Evolutionary conservation across 306 rosid genomes (phyloP), one percentile per base, ranked within the genome.

Genomic region (Ochetophila trinervis): DNA sequence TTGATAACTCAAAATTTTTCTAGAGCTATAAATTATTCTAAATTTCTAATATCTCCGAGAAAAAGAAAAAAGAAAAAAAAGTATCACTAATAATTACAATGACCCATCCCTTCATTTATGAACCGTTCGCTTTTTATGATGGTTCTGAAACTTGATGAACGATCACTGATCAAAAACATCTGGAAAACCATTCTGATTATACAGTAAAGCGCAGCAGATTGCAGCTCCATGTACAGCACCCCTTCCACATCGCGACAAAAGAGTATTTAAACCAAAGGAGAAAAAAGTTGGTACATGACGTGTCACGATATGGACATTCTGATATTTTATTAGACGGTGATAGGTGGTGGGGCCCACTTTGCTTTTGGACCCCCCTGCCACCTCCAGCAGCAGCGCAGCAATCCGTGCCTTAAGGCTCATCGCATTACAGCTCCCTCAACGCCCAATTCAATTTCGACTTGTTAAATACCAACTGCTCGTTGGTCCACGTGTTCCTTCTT

Each of bases 401-500:
- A 58, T 63, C 65, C 40, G 72, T 57, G 76, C 59, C 66, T 48
- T 50, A 22, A 27, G 30, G 30, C n/a, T 34, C 36, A 32, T 20
- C 27, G 49, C 27, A 11, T 17, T 6, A 2, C 5, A 27, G 6
- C 40, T 37, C 14, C 18, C 54, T n/a, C 2, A 16, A 2, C 21
- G 36, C 18, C 44, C 52, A 65, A 49, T 53, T 36, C 20, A 27
- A 27, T 27, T 27, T 27, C 32, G 32, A 1, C 32, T 27, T 27
- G 32, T 27, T 27, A 27, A 27, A 27, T 27, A 27, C 32, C 32
- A 27, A 52, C 12, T 18, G 65, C 21, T 23, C 52, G 53, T 81
- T 73, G 83, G 84, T 58, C 72, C 84, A 81, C 89, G 87, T 74
- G 83, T 76, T 37, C 0, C 0, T 30, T 3, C 3, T 0, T 2